Evolutionary conservation across 768 basidiomycete genomes (phyloP), one percentile per base, ranked within the genome.

Genomic region (Cystobasidium ongulense): DNA sequence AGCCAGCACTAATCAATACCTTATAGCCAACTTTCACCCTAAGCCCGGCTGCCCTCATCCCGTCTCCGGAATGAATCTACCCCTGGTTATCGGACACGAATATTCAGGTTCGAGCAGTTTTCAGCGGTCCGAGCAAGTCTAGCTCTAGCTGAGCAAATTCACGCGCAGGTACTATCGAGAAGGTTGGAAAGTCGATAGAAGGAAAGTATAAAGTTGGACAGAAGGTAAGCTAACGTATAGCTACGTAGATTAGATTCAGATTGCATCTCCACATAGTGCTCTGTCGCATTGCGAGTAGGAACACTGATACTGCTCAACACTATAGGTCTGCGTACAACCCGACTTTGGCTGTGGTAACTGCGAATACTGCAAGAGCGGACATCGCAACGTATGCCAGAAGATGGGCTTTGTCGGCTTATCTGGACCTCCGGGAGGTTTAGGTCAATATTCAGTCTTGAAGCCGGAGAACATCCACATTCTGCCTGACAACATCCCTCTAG

Each of bases 61-160:
- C 5, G 50, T 83, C 18, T 83, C 84, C 0, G 82, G 82, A 18
- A 82, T 84, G 66, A 81, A 76, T 1, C 76, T 83, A 1, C 85
- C 85, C 0, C 77, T 84, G 15, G 83, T 81, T 2, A 79, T 85
- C 39, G 85, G 85, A 0, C 85, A 86, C 74, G 84, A 85, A 84
- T 85, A 62, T 53, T 63, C 61, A 1, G 63, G 68, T 17, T n/a
- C n/a, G n/a, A 59, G 57, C 25, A 4, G 11, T 27, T 21, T 59
- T n/a, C 36, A n/a, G n/a, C 57, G 13, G n/a, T 52, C 15, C 18
- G 15, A 29, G 15, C 54, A 57, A 25, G n/a, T 13, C n/a, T n/a
- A 8, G 7, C 31, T 38, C 23, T 4, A 10, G 8, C 63, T 64
- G 63, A 41, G 31, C 33, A 64, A 18, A 15, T 25, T 64, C 13